Base-by-base conservation (phyloP, 331 rosid species). In the Malus hybrid region DNA sequence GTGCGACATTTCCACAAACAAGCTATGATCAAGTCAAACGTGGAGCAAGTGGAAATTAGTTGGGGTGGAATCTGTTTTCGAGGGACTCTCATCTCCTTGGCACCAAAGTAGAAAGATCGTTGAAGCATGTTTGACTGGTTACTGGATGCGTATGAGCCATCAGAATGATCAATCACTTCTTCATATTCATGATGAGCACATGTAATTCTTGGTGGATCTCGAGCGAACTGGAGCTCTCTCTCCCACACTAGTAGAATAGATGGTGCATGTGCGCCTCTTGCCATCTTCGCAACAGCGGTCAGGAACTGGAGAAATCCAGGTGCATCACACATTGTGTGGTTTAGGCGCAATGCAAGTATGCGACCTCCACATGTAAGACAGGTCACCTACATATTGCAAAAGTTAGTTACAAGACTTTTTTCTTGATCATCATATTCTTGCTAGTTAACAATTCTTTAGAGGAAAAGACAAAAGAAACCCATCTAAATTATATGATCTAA, bases 1-100 rank as follows among this genome's bases (percentile, higher is more conserved):
- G 86, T 82, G 39, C 81, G 81, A 18, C 86, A 84, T 66, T 60
- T 84, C 88, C 88, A 84, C 10, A 87, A 15, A 10, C 75, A 82
- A 8, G 87, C 84, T 0, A 82, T 64, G 34, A 82, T 63, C 15
- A 82, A 7, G 9, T 75, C 85, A 19, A 84, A 79, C 13, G 72
- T 72, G 16, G 87, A 60, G 61, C 65, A 75, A 5, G 39, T 65
- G 0, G 29, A 39, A 39, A 39, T 19, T 2, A 72, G 73, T 30
- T 66, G 69, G 0, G 2, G 44, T 0, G 88, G 84, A 29, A 84
- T 77, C 4, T 56, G 77, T 3, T 48, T 22, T 24, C 75, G 20
- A 6, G 84, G 16, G 0, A 81, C 22, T 15, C 12, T 39, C 4
- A 39, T 10, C 46, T 39, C 46, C 46, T 39, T 39, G 46, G 46